Conservation (phyloP, 768 basidiomycete species). For the Kwoniella sp. region DNA sequence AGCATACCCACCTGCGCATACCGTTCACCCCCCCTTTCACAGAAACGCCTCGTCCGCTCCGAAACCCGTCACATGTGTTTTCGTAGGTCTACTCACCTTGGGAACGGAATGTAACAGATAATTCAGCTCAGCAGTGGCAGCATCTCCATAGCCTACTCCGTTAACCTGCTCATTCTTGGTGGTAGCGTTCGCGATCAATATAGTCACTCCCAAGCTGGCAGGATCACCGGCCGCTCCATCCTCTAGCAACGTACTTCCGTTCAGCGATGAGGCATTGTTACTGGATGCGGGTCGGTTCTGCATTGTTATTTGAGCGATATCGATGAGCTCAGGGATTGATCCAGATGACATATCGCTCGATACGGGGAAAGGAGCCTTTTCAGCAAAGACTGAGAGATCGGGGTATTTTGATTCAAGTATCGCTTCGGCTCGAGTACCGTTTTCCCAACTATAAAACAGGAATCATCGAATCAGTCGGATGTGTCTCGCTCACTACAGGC, state of each 20-base stretch:
- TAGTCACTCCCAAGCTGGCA: conserved; percentile 48
- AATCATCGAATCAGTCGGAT: not conserved
- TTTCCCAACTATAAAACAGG: conserved; percentile 46
- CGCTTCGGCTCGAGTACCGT: conserved; percentile 50
- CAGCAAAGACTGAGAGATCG: conserved; percentile 41
- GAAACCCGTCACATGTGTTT: no score
- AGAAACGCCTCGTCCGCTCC: no score
- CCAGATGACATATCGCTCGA: conserved; percentile 23
- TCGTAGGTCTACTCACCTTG: conserved; percentile 34
- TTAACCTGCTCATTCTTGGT: conserved; percentile 38
- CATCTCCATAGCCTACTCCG: conserved; percentile 47
- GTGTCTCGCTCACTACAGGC: not conserved
- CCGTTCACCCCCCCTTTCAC: no score
- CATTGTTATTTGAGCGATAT: conserved; percentile 46
- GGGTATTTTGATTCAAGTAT: conserved; percentile 51
- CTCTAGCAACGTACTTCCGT: conserved; percentile 32
- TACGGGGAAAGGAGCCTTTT: conserved; percentile 31
- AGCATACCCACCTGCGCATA: no score
- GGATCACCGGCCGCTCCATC: conserved; percentile 54
- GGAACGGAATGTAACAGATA: conserved; percentile 51
- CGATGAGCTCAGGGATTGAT: conserved; percentile 37
- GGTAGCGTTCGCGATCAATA: conserved; percentile 44
- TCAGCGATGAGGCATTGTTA: conserved; percentile 2
- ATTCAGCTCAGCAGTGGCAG: conserved; percentile 44
- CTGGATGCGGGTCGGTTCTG: conserved; percentile 39